A percentile compares a stretch with the other conserved stretches of the same genome.
Conservation (phyloP, 192 early-diverging fungal species). For the Backusella macrospora region DNA sequence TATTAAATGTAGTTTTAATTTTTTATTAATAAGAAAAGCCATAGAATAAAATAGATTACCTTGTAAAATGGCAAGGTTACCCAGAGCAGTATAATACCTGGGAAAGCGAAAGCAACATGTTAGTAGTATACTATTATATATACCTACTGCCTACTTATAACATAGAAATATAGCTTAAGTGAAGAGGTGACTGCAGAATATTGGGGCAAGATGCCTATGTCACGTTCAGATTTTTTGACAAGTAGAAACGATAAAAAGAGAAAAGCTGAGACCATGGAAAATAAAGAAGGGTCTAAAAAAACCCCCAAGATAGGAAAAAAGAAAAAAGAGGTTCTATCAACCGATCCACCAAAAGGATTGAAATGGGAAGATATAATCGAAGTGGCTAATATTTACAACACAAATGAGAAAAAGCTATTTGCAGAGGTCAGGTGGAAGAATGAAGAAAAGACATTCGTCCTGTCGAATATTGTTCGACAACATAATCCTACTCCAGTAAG, state of each 20-base stretch:
- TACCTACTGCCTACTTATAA: too few species aligned
- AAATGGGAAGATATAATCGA: background rate
- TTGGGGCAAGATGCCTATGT: background rate
- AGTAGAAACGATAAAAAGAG: background rate
- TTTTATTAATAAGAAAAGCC: background rate
- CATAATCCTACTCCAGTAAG: constrained; percentile 5
- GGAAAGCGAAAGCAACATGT: constrained; percentile 21
- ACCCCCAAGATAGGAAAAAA: constrained; percentile 1
- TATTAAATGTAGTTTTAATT: too few species aligned
- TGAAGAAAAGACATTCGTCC: background rate
- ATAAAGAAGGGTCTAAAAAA: background rate
- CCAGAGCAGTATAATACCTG: background rate
- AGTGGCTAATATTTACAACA: background rate
- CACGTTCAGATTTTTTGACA: background rate
- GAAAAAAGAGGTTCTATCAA: background rate
- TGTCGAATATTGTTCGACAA: background rate
- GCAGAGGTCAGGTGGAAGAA: background rate
- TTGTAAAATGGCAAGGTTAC: constrained; percentile 14
- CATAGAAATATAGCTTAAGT: background rate
- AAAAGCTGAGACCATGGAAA: background rate
- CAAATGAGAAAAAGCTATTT: background rate
- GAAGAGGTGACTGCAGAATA: background rate
- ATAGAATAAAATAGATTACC: constrained; percentile 9
- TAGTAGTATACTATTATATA: background rate
- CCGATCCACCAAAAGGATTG: background rate